Base-by-base conservation (phyloP, 177 flowering plant species). In the Vitis hybrid region DNA sequence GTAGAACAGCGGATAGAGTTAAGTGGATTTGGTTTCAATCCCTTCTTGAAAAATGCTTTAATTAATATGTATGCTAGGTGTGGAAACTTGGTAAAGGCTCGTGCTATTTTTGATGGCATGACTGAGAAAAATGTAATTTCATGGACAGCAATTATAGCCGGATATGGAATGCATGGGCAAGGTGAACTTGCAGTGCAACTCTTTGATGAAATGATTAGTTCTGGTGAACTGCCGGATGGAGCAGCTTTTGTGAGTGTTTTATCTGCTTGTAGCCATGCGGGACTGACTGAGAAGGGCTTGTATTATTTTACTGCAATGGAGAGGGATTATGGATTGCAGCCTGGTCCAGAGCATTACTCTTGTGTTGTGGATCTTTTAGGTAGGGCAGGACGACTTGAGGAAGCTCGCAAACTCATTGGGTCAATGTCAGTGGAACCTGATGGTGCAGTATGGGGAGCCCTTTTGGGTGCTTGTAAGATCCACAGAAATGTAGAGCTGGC, bases 361-460 rank as follows among this genome's bases (percentile, higher is more conserved):
- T 90, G 94, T 59, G 59, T 87, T 70, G 89, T 86, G 52, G 94
- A 88, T 81, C 94, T 90, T 69, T 67, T 90, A 66, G 94, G 90
- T 14, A 76, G 94, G 22, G 90, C 89, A 17, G 94, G 94, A 56
- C 80, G 76, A 61, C 80, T 90, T 51, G 59, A 71, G 7, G 82
- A 88, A 77, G 94, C 94, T 17, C 59, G 9, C 47, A 68, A 84
- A 20, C 83, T 88, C 68, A 88, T 90, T 53, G 59, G 66, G n/a
- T 81, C 89, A 3, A 88, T 87, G 89, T 68, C 76, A 13, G 76
- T 79, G 60, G 56, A 83, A 65, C 85, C 92, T n/a, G 92, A 90
- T 73, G 92, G 92, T 52, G 87, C 92, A 28, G 89, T 87, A n/a
- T 88, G 94, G 94, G 94, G 91, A 10, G 90, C 94, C 9, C 86